Evolutionary conservation across 2,329 filamentous ascomycete genomes (phyloP).

Genomic region (Ceratocystiopsis minuta): DNA sequence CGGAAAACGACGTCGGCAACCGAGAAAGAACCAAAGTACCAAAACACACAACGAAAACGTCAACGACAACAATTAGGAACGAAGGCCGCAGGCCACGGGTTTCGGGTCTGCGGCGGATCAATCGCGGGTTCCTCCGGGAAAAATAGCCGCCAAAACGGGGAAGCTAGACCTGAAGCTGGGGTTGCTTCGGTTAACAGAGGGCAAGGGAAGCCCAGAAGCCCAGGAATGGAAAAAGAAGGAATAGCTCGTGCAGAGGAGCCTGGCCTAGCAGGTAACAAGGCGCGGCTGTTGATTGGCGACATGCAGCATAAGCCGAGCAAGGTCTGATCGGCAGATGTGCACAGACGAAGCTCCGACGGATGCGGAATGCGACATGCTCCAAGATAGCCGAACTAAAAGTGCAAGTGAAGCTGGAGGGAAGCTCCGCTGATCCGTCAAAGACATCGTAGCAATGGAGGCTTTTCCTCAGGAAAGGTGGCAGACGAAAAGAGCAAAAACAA

Average conservation of each 20-base stretch:
- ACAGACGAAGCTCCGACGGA: no score
- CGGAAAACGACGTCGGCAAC: neutral
- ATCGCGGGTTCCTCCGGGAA: constrained; percentile 6
- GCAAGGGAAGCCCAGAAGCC: neutral
- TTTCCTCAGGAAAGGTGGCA: no score
- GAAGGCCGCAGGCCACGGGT: neutral
- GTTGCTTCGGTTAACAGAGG: constrained; percentile 1
- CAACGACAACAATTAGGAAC: constrained; percentile 6
- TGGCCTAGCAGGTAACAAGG: neutral
- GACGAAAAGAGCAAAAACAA: no score
- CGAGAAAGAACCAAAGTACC: neutral
- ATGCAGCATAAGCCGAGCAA: no score
- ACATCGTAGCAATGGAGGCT: no score
- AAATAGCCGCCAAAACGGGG: constrained; percentile 4
- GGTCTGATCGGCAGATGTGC: no score
- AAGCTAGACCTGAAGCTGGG: constrained; percentile 1
- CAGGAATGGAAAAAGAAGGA: neutral
- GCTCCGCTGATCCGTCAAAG: no score
- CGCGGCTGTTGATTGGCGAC: constrained; percentile 1
- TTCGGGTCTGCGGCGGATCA: constrained; percentile 3
- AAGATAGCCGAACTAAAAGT: no score
- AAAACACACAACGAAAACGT: constrained; percentile 1
- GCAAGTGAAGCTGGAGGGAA: no score
- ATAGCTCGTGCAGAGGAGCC: neutral
- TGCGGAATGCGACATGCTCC: no score